phyloP scores from a whole-genome alignment of 495 filamentous ascomycete genomes.

The Rhypophila decipiens region DNA sequence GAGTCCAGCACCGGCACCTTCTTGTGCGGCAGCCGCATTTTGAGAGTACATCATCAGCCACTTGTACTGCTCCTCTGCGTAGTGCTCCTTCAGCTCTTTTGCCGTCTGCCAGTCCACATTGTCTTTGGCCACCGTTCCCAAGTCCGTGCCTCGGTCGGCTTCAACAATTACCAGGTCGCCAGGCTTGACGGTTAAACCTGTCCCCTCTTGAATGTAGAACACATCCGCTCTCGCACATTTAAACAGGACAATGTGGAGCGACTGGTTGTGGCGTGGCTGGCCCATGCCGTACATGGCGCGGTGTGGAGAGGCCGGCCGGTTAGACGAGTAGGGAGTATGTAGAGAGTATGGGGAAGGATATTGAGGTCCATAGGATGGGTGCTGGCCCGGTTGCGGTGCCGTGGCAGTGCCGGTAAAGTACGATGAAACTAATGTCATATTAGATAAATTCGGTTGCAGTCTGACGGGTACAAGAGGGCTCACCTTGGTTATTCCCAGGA shows the following conservation, averaged over 20 bases:
- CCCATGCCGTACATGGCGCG: constrained; percentile 53
- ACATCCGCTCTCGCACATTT: constrained; percentile 92
- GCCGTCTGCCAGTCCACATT: constrained; percentile 79
- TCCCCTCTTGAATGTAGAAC: constrained; percentile 93
- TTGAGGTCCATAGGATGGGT: constrained; percentile 32
- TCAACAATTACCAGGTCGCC: constrained; percentile 97
- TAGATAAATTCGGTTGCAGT: constrained; percentile 12
- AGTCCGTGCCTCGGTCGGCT: constrained; percentile 90
- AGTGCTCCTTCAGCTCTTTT: constrained; percentile 80
- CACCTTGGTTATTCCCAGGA: constrained; percentile 28
- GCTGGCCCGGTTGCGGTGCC: constrained; percentile 25
- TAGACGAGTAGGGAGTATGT: constrained; percentile 50
- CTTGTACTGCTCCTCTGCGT: constrained; percentile 86
- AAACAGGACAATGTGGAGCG: constrained; percentile 90
- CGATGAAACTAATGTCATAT: constrained; percentile 34
- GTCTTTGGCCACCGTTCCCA: constrained; percentile 83
- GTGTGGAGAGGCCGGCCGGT: constrained; percentile 49
- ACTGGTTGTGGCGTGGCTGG: constrained; percentile 70
- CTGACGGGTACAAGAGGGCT: neutral
- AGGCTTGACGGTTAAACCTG: constrained; percentile 78
- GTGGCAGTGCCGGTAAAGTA: constrained; percentile 39
- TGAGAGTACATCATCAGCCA: constrained; percentile 97
- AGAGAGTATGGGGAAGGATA: constrained; percentile 34
- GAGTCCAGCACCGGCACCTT: constrained; percentile 47
- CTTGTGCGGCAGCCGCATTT: constrained; percentile 56